Evolutionary conservation across 2,329 filamentous ascomycete species (phyloP), one percentile per base, ranked within the genome.

Genomic region (Aspergillus ochraceus): DNA sequence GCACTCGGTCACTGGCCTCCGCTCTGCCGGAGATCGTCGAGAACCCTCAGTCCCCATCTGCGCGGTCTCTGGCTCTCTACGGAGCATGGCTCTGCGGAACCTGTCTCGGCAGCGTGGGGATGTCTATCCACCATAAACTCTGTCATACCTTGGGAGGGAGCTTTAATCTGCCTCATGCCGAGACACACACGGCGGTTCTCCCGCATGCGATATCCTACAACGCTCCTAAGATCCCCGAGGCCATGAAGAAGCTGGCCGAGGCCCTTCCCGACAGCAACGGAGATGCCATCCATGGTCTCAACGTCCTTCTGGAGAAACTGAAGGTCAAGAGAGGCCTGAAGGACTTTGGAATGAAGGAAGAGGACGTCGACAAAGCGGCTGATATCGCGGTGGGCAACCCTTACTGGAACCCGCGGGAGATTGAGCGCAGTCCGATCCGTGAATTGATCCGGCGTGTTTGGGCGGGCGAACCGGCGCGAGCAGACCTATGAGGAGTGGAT

Each of bases 111-210:
- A 82, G 77, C 59, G 83, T 85, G 2, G 81, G 81, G 55, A 88
- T 89, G 84, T 81, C 84, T 2, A 79, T 89, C 14, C 87, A 89
- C 68, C 87, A 89, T 73, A 90, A 89, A 70, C 80, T 90, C 2
- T 88, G 86, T 74, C 87, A 89, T 68, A 84, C 84, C 0, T 77
- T 89, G 1, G 87, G 86, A 24, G 87, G 87, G 8, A 83, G 79
- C 65, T 87, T 89, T 71, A 82, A 84, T 61, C 78, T 90, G 6
- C 85, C 87, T 0, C 86, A 90, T 61, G 85, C 86, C 1, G 85
- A 88, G 70, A 88, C 86, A 0, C 87, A 89, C 66, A 86, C 86
- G 0, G 82, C 85, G 32, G 80, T 89, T 1, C 76, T 89, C 8
- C 86, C 86, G 0, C 86, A 89, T 66, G 84, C 85, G 0, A 73